A percentile compares a stretch with the other conserved stretches of the same genome.
Evolutionary conservation across 225 moss, liverwort and hornwort species (phyloP).

Genomic region (Sphagnum tenellum): DNA sequence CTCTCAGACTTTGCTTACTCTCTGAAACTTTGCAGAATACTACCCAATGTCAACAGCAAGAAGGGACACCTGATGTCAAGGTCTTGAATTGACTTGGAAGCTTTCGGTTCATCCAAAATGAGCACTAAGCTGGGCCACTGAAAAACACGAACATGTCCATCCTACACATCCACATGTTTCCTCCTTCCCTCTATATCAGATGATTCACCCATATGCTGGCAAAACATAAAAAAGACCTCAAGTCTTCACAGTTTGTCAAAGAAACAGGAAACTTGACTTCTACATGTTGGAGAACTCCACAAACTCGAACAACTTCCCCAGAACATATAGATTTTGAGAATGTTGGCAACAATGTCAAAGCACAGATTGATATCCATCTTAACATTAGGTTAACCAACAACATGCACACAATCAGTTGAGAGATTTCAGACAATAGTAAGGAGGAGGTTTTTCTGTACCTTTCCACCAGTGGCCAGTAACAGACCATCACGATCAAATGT

Average conservation of each 20-base stretch:
- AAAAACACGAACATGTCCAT: constrained; percentile 82
- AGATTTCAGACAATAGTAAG: not conserved
- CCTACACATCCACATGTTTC: constrained; percentile 19
- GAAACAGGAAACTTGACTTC: not conserved
- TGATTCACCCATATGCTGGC: no score
- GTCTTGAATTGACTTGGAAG: constrained; percentile 57
- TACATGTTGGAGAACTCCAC: not conserved
- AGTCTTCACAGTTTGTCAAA: no score
- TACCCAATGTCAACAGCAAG: no score
- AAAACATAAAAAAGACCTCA: no score
- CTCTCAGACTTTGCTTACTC: no score
- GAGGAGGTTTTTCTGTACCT: constrained; percentile 26
- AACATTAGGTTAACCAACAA: not conserved
- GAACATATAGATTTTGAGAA: not conserved
- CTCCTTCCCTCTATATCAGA: not conserved
- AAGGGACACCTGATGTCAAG: constrained; percentile 67
- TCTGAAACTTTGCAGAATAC: no score
- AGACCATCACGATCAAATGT: constrained; percentile 61
- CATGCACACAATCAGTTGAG: not conserved
- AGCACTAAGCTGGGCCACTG: constrained; percentile 64
- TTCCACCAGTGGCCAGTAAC: constrained; percentile 68
- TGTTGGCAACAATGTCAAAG: not conserved
- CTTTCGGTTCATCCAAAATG: constrained; percentile 41
- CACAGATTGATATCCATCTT: not conserved
- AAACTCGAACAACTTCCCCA: not conserved